Evolutionary conservation across 2,329 filamentous ascomycete genomes (phyloP).

Genomic region (Colletotrichum siamense): DNA sequence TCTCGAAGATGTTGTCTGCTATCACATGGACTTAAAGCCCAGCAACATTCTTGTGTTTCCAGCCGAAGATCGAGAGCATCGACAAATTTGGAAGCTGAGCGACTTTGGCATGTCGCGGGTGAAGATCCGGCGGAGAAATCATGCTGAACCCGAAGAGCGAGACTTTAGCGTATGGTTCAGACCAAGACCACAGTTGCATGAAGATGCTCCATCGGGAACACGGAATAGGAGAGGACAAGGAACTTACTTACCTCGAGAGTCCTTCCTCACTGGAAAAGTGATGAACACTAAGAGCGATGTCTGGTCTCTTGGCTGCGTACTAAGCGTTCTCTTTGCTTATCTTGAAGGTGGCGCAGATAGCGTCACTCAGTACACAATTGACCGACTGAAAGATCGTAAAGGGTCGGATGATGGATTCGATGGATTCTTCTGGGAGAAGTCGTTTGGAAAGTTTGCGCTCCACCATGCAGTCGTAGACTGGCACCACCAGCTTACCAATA

Average conservation of each 20-base stretch:
- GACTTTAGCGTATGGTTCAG: neutral
- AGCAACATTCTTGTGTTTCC: constrained; percentile 39
- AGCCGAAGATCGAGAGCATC: constrained; percentile 8
- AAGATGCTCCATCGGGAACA: neutral
- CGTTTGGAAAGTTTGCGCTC: neutral
- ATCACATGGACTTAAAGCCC: constrained; percentile 46
- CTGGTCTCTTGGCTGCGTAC: constrained; percentile 45
- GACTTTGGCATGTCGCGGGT: constrained; percentile 47
- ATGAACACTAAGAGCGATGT: constrained; percentile 42
- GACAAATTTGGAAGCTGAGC: constrained; percentile 43
- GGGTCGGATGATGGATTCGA: neutral
- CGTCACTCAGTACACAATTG: neutral
- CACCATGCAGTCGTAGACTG: neutral
- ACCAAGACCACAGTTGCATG: rapidly evolving
- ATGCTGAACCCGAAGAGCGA: constrained; percentile 13
- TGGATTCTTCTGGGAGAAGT: neutral
- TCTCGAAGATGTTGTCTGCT: constrained; percentile 37
- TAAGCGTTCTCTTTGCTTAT: constrained; percentile 43
- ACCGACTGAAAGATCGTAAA: neutral
- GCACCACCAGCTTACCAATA: neutral
- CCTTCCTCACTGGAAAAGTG: neutral
- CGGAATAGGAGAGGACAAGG: neutral
- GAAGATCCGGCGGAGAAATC: constrained; percentile 28
- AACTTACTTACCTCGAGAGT: constrained; percentile 8
- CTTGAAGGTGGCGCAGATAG: constrained; percentile 28